Evolutionary conservation across 2,329 filamentous ascomycete species (phyloP).

Genomic region (Ceratocystis albifundus): DNA sequence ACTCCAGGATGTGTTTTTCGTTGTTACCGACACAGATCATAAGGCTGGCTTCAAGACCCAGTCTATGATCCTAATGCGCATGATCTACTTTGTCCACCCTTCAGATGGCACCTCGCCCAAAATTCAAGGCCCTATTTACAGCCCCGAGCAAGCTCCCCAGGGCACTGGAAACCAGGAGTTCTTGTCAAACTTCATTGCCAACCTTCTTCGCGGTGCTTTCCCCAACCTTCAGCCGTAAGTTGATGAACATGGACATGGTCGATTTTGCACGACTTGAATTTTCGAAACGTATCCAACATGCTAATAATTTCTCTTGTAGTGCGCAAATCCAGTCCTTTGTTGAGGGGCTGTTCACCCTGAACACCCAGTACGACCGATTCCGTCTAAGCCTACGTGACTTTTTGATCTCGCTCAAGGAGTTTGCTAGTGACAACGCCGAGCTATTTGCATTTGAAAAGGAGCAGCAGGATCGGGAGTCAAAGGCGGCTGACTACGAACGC

Average conservation of each 20-base stretch:
- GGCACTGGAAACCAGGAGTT: slow-evolving; percentile 89
- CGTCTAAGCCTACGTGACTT: slow-evolving; percentile 93
- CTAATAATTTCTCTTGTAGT: slow-evolving; percentile 36
- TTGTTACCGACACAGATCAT: slow-evolving; percentile 93
- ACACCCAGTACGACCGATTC: slow-evolving; percentile 86
- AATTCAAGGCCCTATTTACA: slow-evolving; percentile 86
- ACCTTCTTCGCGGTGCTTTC: slow-evolving; percentile 78
- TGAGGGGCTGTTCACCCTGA: slow-evolving; percentile 74
- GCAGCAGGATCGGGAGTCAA: slow-evolving; percentile 73
- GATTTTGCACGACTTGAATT: background rate
- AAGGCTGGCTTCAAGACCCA: slow-evolving; percentile 99
- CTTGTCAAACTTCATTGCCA: slow-evolving; percentile 74
- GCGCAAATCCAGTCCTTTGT: slow-evolving; percentile 84
- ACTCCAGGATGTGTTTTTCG: slow-evolving; percentile 95
- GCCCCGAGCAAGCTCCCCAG: slow-evolving; percentile 64
- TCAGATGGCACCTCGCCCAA: slow-evolving; percentile 60
- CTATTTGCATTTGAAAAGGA: slow-evolving; percentile 91
- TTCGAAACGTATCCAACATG: slow-evolving; percentile 24
- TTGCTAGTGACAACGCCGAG: slow-evolving; percentile 88
- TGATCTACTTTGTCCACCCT: slow-evolving; percentile 89
- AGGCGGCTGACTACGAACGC: slow-evolving; percentile 79
- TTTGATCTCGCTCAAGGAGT: slow-evolving; percentile 93
- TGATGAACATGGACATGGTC: background rate
- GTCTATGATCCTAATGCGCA: slow-evolving; percentile 80
- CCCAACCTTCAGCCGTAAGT: slow-evolving; percentile 81